Base-by-base conservation (phyloP, 2,329 filamentous ascomycete genomes). In the Sporothrix sp. region DNA sequence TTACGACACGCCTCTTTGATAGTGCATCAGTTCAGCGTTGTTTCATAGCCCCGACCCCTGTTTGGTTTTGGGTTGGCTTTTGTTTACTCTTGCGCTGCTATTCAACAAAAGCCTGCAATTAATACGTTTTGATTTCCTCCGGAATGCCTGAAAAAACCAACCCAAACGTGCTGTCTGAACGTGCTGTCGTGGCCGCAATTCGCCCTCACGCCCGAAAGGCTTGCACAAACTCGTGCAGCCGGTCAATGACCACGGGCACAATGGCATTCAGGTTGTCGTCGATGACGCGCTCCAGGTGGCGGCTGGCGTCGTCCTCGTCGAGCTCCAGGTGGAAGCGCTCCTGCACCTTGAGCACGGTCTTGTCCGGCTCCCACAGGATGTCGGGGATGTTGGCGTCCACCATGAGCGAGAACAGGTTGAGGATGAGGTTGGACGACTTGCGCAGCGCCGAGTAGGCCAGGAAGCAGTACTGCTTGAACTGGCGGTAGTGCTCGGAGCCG, bases 381-480 rank as follows among this genome's bases (percentile, higher is more conserved):
- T 97, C 94, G 0, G 90, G 93, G 53, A 98, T 95, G 62, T 95
- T 95, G 35, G 93, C 91, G 65, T 97, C 89, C 14, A 95, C 85
- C 93, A 98, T 98, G 52, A 98, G 74, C 61, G 87, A 89, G 66
- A 98, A 98, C 39, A 98, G 67, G 61, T 98, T 98, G 25, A 98
- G 75, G 36, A 98, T 94, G 56, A 98, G 73, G 59, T 91, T 94
- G 16, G 84, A 87, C 2, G 82, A 88, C 65, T 97, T 95, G 52
- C 93, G 81, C 38, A 98, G 72, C 1, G 93, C 90, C 1, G 86
- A 87, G 68, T 95, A 98, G 0, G 93, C 88, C 3, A 95, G 85
- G 67, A 95, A 96, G 65, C 89, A 95, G 66, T 97, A 95, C 60
- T 94, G 87, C 63, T 93, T 93, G 69, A 98, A 98, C 48, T 85